Base-by-base conservation (phyloP, 2,329 filamentous ascomycete genomes). In the Penicillium sp. region DNA sequence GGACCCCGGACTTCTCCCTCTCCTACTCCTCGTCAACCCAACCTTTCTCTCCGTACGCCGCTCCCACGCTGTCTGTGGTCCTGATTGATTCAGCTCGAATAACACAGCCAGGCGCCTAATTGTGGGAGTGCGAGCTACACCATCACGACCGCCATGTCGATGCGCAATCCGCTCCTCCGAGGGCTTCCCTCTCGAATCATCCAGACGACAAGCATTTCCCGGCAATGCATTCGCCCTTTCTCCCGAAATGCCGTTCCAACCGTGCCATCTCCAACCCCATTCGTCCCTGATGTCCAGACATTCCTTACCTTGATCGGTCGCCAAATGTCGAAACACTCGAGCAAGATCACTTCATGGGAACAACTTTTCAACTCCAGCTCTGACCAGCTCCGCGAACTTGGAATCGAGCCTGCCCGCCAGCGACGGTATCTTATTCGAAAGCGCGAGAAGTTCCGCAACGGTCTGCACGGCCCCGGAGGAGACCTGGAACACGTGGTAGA, bases 221-320 rank as follows among this genome's bases (percentile, higher is more conserved):
- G 56, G 24, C 67, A 69, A 66, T 71, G 63, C 50, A 56, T 72
- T 46, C 73, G 78, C 60, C 66, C 59, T 21, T 65, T 79, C 23
- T 77, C 79, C 62, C 69, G 70, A 60, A 64, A 68, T 67, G 36
- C 62, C 8, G 40, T 68, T 6, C 75, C 84, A 26, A 54, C 67
- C 3, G 71, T 87, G 23, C 92, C 92, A 2, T 68, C 80, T 20
- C 88, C 91, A 1, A 96, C 88, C 30, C 90, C 91, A 1, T 91
- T 96, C 65, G 86, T 96, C 32, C 93, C 92, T 26, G 87, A 97
- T 70, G 85, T 91, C 33, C 70, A 81, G 62, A 94, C 92, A 13
- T 96, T 99, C 74, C 86, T 97, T 56, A 90, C 84, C 29, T 80
- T 97, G 53, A 97, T 97, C 74, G 94, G 94, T 63, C 92, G 94